Evolutionary conservation across 352 stramenopile species (phyloP), one percentile per base, ranked within the genome.

Genomic region (Phytopythium cucurbitacearum): DNA sequence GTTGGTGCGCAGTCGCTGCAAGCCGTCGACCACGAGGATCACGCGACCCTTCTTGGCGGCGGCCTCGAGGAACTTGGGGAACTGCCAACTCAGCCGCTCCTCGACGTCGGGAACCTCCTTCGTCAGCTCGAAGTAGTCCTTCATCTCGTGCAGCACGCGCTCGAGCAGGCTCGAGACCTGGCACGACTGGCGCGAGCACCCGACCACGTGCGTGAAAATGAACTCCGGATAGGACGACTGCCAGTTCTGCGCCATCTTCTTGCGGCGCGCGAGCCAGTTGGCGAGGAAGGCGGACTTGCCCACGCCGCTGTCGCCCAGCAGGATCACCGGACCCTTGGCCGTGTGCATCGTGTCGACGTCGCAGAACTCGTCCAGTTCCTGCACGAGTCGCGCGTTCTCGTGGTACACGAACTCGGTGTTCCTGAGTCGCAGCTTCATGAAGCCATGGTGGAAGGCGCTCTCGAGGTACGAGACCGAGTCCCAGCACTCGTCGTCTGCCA

Each of bases 201-300:
- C 90, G 13, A 98, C 86, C 0, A 93, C 76, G 60, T 97, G 91
- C 51, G 78, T 91, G 63, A 97, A 98, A 16, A 97, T 80, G 62
- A 95, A 96, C 45, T 94, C 82, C 0, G 80, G 83, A 53, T 88
- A 90, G 12, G 65, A 78, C 13, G 77, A 83, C 64, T 94, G 83
- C 69, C 80, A 88, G 60, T 87, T 91, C 57, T 91, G 80, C 53
- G 86, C 90, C 73, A 89, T 88, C 53, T 91, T 91, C 65, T 90
- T 91, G 15, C 81, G 75, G 12, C 80, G 78, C 51, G 87, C 73
- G 42, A 94, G 67, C 84, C 81, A 92, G 52, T 92, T 94, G 21
- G 81, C 77, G 32, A 94, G 63, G 51, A 91, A 90, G 8, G 84
- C 69, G 15, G 62, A 87, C 48, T 92, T 94, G 39, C 83, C 80